These are phyloP conservation scores for Metarhizium sp. DNA, from an alignment of 2,329 filamentous ascomycete species.

Conservation along the genomic window DNA sequence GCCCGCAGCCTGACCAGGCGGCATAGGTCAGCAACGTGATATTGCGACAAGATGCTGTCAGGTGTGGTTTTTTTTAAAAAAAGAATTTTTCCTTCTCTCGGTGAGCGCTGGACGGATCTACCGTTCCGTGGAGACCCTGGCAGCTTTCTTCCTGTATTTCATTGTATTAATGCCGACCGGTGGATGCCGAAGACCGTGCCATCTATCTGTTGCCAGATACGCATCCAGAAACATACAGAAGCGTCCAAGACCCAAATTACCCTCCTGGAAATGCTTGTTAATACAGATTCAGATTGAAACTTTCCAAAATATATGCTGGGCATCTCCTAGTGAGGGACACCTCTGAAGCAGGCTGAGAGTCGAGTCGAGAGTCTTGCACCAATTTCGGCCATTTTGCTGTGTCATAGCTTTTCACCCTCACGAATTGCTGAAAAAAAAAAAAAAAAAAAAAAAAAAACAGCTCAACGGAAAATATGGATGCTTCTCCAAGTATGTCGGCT, in stretches of 20 bases:
- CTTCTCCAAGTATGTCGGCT: not conserved
- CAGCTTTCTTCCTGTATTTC: not conserved
- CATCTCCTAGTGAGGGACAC: no score
- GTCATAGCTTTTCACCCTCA: not conserved
- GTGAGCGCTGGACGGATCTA: not conserved
- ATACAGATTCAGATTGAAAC: no score
- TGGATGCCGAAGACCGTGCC: not conserved
- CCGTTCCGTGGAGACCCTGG: not conserved
- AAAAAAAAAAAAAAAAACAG: not conserved
- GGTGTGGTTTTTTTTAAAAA: no score
- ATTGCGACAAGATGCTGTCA: not conserved
- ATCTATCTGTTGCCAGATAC: not conserved
- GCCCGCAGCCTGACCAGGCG: not conserved
- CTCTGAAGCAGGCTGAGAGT: no score
- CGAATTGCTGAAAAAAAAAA: not conserved
- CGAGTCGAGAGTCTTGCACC: no score
- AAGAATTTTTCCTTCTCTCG: no score
- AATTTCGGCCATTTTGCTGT: no score
- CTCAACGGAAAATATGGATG: slow-evolving; percentile 1
- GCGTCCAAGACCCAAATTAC: no score
- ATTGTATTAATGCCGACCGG: not conserved
- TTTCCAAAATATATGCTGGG: no score
- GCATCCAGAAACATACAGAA: no score
- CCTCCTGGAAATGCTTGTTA: not conserved
- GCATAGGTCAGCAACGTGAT: not conserved